phyloP scores from a whole-genome alignment of 2,329 filamentous ascomycete genomes.

The Alternaria postmessia region DNA sequence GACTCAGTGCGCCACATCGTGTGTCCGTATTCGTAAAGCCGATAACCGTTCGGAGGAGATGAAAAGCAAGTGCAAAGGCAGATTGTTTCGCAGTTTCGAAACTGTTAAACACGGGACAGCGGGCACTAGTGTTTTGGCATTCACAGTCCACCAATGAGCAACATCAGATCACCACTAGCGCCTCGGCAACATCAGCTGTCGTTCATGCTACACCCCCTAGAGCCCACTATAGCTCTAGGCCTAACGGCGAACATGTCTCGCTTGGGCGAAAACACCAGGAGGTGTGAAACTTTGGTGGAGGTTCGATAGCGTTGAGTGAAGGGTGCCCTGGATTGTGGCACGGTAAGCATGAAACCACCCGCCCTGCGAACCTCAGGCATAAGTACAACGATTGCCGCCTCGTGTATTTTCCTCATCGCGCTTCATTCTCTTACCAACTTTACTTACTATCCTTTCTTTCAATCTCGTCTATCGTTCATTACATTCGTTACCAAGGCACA shows the following conservation, averaged over 20 bases:
- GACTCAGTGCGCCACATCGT: neutral
- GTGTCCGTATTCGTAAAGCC: neutral
- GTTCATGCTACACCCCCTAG: constrained; percentile 19
- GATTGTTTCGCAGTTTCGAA: constrained; percentile 24
- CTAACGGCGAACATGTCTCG: constrained; percentile 12
- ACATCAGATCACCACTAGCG: neutral
- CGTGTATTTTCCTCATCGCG: constrained; percentile 4
- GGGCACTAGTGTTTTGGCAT: constrained; percentile 26
- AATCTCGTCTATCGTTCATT: constrained; percentile 16
- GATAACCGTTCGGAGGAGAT: constrained; percentile 1
- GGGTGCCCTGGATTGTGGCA: constrained; percentile 5
- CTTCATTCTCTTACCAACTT: constrained; percentile 12
- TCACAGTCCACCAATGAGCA: constrained; percentile 7
- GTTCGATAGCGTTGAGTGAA: neutral
- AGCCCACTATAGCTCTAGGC: constrained; percentile 6
- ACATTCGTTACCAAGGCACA: constrained; percentile 33
- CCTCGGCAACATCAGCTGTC: constrained; percentile 1
- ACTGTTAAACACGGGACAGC: constrained; percentile 18
- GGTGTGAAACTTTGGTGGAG: constrained; percentile 12
- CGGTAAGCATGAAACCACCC: neutral
- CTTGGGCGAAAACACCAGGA: constrained; percentile 12
- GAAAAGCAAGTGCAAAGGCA: neutral
- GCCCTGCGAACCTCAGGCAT: constrained; percentile 5
- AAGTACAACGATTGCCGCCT: neutral
- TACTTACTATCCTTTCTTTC: neutral